These are phyloP conservation scores for Phyllosticta citribraziliensis DNA, from an alignment of 2,329 filamentous ascomycete genomes.

Conservation along the genomic window DNA sequence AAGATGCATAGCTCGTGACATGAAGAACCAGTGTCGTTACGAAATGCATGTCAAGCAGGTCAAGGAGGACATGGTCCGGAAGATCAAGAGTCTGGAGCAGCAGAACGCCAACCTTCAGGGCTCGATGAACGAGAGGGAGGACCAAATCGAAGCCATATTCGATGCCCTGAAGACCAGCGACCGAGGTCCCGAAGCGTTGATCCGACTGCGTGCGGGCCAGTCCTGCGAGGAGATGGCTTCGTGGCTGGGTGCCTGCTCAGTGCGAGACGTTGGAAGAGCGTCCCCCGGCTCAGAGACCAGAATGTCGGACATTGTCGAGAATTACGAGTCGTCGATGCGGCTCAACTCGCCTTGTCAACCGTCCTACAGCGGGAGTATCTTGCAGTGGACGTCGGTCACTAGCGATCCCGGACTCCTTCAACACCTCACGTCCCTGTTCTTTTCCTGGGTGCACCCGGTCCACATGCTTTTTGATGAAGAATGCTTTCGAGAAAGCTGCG, in stretches of 20 bases:
- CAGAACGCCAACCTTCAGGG: constrained; percentile 15
- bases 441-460: constrained; percentile 22
- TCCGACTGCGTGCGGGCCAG: constrained; percentile 14
- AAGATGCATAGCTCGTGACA: constrained; percentile 16
- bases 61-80: constrained; percentile 20
- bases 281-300: constrained; percentile 11
- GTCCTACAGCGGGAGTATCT: neutral
- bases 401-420: constrained; percentile 13
- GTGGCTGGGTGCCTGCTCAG: constrained; percentile 14
- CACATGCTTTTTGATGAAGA: constrained; percentile 23
- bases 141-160: constrained; percentile 15
- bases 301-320: constrained; percentile 12
- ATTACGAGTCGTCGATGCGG: neutral
- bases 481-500: constrained; percentile 17
- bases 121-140: constrained; percentile 12
- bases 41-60: constrained; percentile 21
- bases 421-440: constrained; percentile 21
- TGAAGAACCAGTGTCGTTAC: constrained; percentile 18
- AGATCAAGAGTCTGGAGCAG: constrained; percentile 18
- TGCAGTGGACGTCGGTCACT: neutral
- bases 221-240: constrained; percentile 14
- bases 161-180: constrained; percentile 15
- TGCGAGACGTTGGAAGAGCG: constrained; percentile 5
- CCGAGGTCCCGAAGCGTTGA: constrained; percentile 15
- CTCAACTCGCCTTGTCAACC: neutral